Conservation (phyloP, 768 basidiomycete genomes). For the Lanmaoa rubissima region DNA sequence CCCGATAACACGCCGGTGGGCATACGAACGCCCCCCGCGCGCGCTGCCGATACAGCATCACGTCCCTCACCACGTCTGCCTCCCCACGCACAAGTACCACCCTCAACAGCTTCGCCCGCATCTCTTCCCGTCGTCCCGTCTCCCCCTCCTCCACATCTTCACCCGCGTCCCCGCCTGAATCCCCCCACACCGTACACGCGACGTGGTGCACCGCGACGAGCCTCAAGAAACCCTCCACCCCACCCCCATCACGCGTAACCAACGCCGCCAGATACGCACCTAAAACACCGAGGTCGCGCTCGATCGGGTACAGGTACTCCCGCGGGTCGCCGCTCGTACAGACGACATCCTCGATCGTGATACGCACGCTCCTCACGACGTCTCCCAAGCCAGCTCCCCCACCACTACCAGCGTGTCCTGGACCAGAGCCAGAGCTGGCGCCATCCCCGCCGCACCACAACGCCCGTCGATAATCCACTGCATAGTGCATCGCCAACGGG, state of each 20-base stretch:
- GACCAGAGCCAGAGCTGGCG: neutral
- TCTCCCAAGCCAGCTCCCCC: constrained; percentile 4
- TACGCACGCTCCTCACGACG: constrained; percentile 55
- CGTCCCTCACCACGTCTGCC: constrained; percentile 45
- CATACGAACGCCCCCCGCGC: constrained; percentile 35
- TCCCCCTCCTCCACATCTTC: neutral
- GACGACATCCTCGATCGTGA: constrained; percentile 50
- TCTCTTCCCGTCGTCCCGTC: constrained; percentile 35
- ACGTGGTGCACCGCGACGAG: constrained; percentile 78
- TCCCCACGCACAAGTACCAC: constrained; percentile 52
- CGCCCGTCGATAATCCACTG: constrained; percentile 78
- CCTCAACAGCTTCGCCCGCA: constrained; percentile 46
- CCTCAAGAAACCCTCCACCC: constrained; percentile 56
- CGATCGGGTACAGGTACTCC: constrained; percentile 72
- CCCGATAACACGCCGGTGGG: constrained; percentile 52
- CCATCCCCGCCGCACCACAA: constrained; percentile 75
- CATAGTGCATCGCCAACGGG: constrained; percentile 72
- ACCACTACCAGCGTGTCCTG: neutral
- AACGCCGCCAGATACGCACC: constrained; percentile 57
- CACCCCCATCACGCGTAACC: constrained; percentile 30
- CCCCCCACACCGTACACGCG: constrained; percentile 72
- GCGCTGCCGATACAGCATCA: constrained; percentile 58
- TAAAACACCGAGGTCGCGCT: constrained; percentile 59
- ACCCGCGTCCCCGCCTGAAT: constrained; percentile 21
- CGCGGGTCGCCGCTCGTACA: constrained; percentile 35